These are phyloP conservation scores for Coniochaeta sp. DNA, from an alignment of 2,329 filamentous ascomycete species.

Conservation along the genomic window DNA sequence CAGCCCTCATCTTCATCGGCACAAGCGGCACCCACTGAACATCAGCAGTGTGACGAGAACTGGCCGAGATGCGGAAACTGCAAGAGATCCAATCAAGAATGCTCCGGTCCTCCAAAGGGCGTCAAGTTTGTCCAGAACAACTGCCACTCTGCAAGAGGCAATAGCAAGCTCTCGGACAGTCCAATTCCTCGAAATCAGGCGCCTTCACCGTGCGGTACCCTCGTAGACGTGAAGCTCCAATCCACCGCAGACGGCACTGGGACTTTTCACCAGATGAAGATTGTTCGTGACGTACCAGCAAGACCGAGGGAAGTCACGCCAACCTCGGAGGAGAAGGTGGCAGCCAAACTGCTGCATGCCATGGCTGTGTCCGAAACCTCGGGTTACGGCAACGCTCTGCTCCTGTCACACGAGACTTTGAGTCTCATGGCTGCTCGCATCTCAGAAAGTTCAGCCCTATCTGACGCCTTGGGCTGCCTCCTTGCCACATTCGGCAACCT, in stretches of 20 bases:
- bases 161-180: neutral
- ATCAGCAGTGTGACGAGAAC: slow-evolving; percentile 1
- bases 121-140: slow-evolving; percentile 3
- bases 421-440: neutral
- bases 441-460: neutral
- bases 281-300: neutral
- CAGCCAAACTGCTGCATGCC: neutral
- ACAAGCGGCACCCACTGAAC: neutral
- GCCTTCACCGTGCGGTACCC: neutral
- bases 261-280: slow-evolving; percentile 1
- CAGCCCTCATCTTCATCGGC: neutral
- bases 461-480: slow-evolving; percentile 1
- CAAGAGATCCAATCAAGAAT: slow-evolving; percentile 1
- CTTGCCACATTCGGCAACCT: neutral
- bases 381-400: neutral
- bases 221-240: slow-evolving; percentile 1
- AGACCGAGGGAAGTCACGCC: neutral
- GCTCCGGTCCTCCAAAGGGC: neutral
- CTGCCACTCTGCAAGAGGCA: slow-evolving; percentile 1
- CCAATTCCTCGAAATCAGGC: neutral
- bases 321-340: neutral
- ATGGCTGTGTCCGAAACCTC: neutral
- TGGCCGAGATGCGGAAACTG: slow-evolving; percentile 2
- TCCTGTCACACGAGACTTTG: slow-evolving; percentile 1
- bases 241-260: neutral